Evolutionary conservation across 176 grass and related monocot genomes (phyloP).

Genomic region (Olyra latifolia): DNA sequence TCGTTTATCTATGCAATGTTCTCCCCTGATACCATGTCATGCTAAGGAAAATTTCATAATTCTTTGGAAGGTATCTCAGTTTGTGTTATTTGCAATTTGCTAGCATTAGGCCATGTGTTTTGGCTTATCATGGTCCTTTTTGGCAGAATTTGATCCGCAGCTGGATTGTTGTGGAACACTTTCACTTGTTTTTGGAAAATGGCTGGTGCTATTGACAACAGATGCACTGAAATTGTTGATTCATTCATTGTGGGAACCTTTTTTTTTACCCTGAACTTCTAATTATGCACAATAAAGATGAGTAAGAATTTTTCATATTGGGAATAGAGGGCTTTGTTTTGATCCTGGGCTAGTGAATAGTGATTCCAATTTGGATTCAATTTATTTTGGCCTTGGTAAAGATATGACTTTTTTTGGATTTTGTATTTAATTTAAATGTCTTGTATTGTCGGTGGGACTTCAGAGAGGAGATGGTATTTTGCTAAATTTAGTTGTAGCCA

Average conservation of each 20-base stretch:
- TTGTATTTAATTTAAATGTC: neutral
- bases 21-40: neutral
- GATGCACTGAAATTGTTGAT: neutral
- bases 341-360: neutral
- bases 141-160: neutral
- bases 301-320: neutral
- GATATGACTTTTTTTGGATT: neutral
- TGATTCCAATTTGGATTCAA: neutral
- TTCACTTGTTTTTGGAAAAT: neutral
- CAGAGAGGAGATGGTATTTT: neutral
- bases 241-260: neutral
- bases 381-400: neutral
- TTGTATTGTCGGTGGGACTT: constrained; percentile 5
- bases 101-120: neutral
- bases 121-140: neutral
- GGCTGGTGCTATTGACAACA: neutral
- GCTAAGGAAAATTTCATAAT: constrained; percentile 2
- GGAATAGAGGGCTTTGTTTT: neutral
- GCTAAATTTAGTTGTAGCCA: neutral
- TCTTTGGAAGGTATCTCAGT: neutral
- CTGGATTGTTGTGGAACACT: constrained; percentile 6
- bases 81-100: constrained; percentile 8
- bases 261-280: neutral
- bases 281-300: neutral
- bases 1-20: constrained; percentile 20